phyloP scores from a whole-genome alignment of 1,284 basidiomycete genomes.

The Cutaneotrichosporon dermatis region DNA sequence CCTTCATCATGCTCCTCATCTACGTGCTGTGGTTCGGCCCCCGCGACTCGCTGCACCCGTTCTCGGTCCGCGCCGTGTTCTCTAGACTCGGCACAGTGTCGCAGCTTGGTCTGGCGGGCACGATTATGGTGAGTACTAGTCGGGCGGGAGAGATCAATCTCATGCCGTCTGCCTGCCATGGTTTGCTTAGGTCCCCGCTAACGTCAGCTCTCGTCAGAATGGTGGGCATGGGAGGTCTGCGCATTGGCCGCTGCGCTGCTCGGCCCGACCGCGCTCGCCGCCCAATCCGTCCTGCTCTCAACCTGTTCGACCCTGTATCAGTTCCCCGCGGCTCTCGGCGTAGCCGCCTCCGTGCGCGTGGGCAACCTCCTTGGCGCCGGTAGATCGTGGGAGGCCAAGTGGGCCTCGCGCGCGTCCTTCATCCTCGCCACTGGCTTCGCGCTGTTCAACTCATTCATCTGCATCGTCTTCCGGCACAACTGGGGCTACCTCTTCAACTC shows the following conservation, averaged over 20 bases:
- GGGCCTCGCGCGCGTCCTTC: slow-evolving; percentile 61
- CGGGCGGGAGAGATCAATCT: too few relatives aligned
- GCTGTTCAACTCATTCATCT: slow-evolving; percentile 61
- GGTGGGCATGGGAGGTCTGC: slow-evolving; percentile 50
- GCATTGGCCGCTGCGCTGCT: slow-evolving; percentile 47
- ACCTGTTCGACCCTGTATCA: slow-evolving; percentile 71
- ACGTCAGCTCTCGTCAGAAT: slow-evolving; percentile 49
- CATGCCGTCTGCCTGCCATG: too few relatives aligned
- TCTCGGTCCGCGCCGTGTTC: slow-evolving; percentile 60
- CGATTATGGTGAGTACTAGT: slow-evolving; percentile 59
- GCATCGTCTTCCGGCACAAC: slow-evolving; percentile 63
- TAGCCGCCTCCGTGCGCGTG: slow-evolving; percentile 78
- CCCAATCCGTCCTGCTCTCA: slow-evolving; percentile 54
- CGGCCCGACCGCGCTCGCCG: slow-evolving; percentile 53
- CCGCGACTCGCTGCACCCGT: slow-evolving; percentile 76
- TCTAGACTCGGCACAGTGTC: slow-evolving; percentile 67
- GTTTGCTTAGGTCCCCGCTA: too few relatives aligned
- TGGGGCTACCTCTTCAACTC: slow-evolving; percentile 84
- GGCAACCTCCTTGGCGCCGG: slow-evolving; percentile 76
- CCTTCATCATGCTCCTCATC: slow-evolving; percentile 58
- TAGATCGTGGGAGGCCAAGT: slow-evolving; percentile 62
- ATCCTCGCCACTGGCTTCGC: slow-evolving; percentile 60
- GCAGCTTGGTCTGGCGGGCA: slow-evolving; percentile 69
- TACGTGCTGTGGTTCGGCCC: slow-evolving; percentile 74
- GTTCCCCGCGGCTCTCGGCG: slow-evolving; percentile 72